A percentile compares a stretch with the other conserved stretches of the same genome.
phyloP scores from a whole-genome alignment of 2,329 filamentous ascomycete genomes.

The Monilinia laxa region DNA sequence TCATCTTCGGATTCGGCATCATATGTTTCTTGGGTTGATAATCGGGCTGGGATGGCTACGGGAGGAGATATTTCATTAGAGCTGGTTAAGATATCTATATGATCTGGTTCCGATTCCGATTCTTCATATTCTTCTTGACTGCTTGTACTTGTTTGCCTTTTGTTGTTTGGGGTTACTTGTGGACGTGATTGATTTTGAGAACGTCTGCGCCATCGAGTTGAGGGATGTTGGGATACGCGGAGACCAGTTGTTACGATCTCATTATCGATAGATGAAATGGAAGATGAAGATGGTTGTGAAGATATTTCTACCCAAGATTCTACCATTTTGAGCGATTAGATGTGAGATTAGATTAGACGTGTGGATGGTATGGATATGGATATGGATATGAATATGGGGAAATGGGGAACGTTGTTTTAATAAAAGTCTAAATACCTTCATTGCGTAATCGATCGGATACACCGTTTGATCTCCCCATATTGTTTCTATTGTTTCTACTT shows the following conservation, averaged over 20 bases:
- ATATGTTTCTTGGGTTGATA: constrained; percentile 26
- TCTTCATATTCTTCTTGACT: constrained; percentile 95
- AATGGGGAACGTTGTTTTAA: not conserved
- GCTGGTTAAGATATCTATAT: constrained; percentile 51
- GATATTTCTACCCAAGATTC: constrained; percentile 97
- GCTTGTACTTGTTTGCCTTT: constrained; percentile 55
- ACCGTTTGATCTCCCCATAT: constrained; percentile 27
- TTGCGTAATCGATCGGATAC: constrained; percentile 33
- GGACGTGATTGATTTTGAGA: constrained; percentile 32
- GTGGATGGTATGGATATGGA: not conserved
- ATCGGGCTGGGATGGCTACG: constrained; percentile 38
- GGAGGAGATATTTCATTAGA: constrained; percentile 52
- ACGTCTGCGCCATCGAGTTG: constrained; percentile 57
- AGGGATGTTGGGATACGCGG: constrained; percentile 66
- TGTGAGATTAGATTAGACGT: constrained; percentile 29
- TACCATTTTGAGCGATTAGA: constrained; percentile 40
- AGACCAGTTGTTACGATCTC: constrained; percentile 91
- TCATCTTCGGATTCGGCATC: constrained; percentile 43
- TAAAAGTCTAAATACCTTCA: constrained; percentile 31
- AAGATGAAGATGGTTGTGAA: constrained; percentile 91
- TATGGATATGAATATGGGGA: not conserved
- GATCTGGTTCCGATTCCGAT: constrained; percentile 86
- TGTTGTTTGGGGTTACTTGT: constrained; percentile 41
- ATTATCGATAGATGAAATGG: constrained; percentile 78
- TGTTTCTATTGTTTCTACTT: constrained; percentile 16